Evolutionary conservation across 2,329 filamentous ascomycete species (phyloP), one percentile per base, ranked within the genome.

Genomic region (Intubia oerlemansii): DNA sequence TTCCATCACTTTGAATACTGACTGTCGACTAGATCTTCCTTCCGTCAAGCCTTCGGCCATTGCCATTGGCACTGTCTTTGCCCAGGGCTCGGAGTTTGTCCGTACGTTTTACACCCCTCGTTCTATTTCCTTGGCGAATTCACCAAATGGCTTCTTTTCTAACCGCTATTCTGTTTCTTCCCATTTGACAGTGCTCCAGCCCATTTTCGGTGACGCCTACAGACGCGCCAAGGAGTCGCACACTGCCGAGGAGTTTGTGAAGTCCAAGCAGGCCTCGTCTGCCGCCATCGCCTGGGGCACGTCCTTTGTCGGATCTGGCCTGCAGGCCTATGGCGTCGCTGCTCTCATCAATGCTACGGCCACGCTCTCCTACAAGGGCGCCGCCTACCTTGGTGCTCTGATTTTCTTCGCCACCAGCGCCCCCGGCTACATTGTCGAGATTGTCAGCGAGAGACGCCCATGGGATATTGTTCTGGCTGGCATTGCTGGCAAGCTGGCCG

Each of bases 1-100:
- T 21, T 21, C n/a, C n/a, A 8, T 21, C 19, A 8, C 19, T 21
- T 21, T 15, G 2, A 9, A 17, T 5, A 7, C 32, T 34, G 17
- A 34, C 32, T 12, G n/a, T 13, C 10, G n/a, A n/a, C n/a, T 34
- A 67, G 62, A 68, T 47, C 58, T 70, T 19, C 65, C 65, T 39
- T 50, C 84, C 42, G 88, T 98, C 49, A 95, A 93, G 75, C 88
- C 88, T 43, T 93, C 84, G 48, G 85, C 88, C 46, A 92, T 98
- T 49, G 88, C 85, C 47, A 70, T 95, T 47, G 88, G 88, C 57
- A 88, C 84, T 38, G 59, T 82, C 53, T 98, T 93, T 72, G 93
- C 78, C 66, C 85, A 98, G 59, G 73, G 74, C 44, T 65, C 81
- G 45, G 88, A 88, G 47, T 72, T 88, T 39, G 84, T 79, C 38